These are phyloP conservation scores for Leccinum variicolor DNA, from an alignment of 768 basidiomycete species.

Conservation along the genomic window DNA sequence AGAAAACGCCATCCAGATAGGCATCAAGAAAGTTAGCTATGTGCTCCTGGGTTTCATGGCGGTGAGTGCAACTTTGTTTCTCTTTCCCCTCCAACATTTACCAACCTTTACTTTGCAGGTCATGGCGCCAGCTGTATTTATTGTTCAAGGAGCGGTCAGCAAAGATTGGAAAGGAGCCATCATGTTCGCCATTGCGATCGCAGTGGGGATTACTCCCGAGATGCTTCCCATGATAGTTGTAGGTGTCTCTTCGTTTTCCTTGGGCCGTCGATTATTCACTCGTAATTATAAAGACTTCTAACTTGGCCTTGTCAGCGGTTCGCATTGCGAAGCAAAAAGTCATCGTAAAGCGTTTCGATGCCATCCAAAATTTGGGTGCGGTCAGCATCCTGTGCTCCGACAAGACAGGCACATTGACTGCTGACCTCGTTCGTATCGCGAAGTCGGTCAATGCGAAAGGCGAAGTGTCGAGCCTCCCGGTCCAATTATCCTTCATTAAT, in stretches of 20 bases:
- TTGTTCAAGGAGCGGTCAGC: constrained; percentile 30
- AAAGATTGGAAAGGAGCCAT: constrained; percentile 31
- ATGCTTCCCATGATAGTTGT: constrained; percentile 35
- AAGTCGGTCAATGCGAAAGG: constrained; percentile 24
- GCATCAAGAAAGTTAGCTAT: constrained; percentile 34
- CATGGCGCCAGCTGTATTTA: constrained; percentile 30
- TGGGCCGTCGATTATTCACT: background rate
- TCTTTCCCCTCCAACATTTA: background rate
- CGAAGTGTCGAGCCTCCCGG: constrained; percentile 22
- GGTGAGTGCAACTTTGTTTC: constrained; percentile 11
- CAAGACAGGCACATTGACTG: constrained; percentile 62
- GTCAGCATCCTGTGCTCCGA: constrained; percentile 57
- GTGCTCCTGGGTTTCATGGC: constrained; percentile 30
- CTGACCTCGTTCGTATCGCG: constrained; percentile 36
- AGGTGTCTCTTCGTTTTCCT: constrained; percentile 1
- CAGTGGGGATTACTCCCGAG: constrained; percentile 31
- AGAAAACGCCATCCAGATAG: constrained; percentile 32
- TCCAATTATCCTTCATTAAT: constrained; percentile 30
- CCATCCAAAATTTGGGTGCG: constrained; percentile 58
- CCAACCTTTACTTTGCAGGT: constrained; percentile 13
- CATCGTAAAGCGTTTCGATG: constrained; percentile 60
- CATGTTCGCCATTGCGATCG: constrained; percentile 31
- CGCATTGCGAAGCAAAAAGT: constrained; percentile 57
- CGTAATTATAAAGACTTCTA: constrained; percentile 51
- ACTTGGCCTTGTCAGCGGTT: constrained; percentile 54